Percentiles rank a stretch among this genome's conserved stretches.
These are phyloP conservation scores for Umbilicaria muhlenbergii DNA, from an alignment of 495 filamentous ascomycete species.

Conservation along the genomic window DNA sequence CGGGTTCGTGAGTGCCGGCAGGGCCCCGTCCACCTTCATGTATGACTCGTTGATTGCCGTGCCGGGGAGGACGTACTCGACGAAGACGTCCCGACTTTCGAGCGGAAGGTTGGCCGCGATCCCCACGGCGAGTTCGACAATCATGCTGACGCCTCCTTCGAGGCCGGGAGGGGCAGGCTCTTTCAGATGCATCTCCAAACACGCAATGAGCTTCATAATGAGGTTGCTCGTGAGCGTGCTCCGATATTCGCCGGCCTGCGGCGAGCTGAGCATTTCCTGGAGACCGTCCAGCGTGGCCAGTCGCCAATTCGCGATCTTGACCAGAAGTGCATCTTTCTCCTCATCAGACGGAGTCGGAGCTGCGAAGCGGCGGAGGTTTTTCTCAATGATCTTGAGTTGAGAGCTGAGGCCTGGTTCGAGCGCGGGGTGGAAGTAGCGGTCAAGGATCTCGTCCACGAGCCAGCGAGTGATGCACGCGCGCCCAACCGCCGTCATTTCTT, in stretches of 20 bases:
- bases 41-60: slow-evolving; percentile 43
- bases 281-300: slow-evolving; percentile 90
- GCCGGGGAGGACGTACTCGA: slow-evolving; percentile 72
- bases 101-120: slow-evolving; percentile 77
- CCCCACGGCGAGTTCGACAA: slow-evolving; percentile 79
- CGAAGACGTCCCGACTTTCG: slow-evolving; percentile 79
- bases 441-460: slow-evolving; percentile 83
- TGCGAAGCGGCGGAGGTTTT: slow-evolving; percentile 62
- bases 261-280: slow-evolving; percentile 48
- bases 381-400: slow-evolving; percentile 75
- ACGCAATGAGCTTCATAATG: slow-evolving; percentile 53
- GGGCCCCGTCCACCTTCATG: slow-evolving; percentile 72
- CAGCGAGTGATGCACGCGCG: slow-evolving; percentile 78
- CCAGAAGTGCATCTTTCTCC: slow-evolving; percentile 75
- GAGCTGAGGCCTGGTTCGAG: slow-evolving; percentile 59
- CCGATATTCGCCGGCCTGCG: slow-evolving; percentile 46
- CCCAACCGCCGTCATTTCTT: slow-evolving; percentile 96
- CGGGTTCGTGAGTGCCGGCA: slow-evolving; percentile 53
- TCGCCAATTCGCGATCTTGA: slow-evolving; percentile 85
- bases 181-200: slow-evolving; percentile 51
- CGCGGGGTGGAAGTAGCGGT: slow-evolving; percentile 79
- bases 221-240: slow-evolving; percentile 49
- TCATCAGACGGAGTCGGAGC: slow-evolving; percentile 61
- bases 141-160: slow-evolving; percentile 71
- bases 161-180: slow-evolving; percentile 65